phyloP scores from a whole-genome alignment of 1,139 yeast genomes.

The Sugiyamaella sp. region DNA sequence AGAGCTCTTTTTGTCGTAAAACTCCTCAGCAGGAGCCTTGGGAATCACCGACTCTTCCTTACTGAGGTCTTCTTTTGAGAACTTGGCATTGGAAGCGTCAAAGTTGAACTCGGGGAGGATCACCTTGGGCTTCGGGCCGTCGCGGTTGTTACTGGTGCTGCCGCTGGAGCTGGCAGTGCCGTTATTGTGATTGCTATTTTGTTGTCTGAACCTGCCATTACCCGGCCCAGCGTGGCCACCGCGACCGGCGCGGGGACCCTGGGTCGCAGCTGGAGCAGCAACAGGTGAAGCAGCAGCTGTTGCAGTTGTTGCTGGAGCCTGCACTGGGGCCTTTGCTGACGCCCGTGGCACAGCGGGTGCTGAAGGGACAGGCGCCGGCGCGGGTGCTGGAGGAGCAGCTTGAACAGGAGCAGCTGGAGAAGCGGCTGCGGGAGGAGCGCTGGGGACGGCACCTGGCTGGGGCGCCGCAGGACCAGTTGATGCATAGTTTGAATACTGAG shows the following conservation, averaged over 20 bases:
- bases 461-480: constrained; percentile 2
- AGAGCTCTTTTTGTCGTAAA: constrained; percentile 70
- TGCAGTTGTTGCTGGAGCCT: constrained; percentile 25
- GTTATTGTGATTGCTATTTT: no score
- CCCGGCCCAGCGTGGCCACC: no score
- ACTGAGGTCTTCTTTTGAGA: constrained; percentile 43
- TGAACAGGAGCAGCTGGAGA: constrained; percentile 30
- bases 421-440: constrained; percentile 27
- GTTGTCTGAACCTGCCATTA: no score
- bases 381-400: constrained; percentile 23
- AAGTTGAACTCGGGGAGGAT: constrained; percentile 61
- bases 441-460: constrained; percentile 20
- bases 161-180: neutral
- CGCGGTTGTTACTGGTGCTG: constrained; percentile 14
- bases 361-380: constrained; percentile 23
- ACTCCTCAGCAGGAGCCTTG: constrained; percentile 38
- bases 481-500: constrained; percentile 17
- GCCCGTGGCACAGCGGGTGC: constrained; percentile 29
- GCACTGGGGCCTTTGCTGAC: constrained; percentile 11
- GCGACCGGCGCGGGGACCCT: constrained; percentile 27
- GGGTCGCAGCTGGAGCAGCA: constrained; percentile 16
- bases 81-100: constrained; percentile 67
- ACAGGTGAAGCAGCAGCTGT: constrained; percentile 40
- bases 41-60: constrained; percentile 31
- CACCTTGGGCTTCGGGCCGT: constrained; percentile 30